Base-by-base conservation (phyloP, 2,329 filamentous ascomycete genomes). In the Trichoderma asperellum region DNA sequence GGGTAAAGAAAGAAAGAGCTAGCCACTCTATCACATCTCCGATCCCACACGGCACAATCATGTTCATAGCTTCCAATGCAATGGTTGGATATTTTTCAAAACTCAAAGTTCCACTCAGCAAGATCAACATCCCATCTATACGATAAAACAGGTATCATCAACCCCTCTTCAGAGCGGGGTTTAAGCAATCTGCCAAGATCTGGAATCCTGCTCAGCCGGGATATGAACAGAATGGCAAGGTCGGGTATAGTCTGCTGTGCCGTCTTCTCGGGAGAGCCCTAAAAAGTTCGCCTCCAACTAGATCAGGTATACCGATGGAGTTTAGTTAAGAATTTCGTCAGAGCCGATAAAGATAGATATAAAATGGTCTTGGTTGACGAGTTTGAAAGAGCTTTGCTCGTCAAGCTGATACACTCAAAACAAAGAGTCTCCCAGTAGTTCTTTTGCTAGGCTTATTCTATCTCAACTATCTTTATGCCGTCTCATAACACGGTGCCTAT, bases 101-200 rank as follows among this genome's bases (percentile, higher is more conserved):
- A 62, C 43, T 53, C 47, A 63, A 63, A 63, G 59, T 53, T 63
- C 60, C 60, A 63, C 60, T 53, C 21, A 29, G 49, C 32, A 16
- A 63, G 43, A 63, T 53, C 47, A 47, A 63, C 60, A 24, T 53
- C 60, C 21, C 16, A 52, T 49, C 29, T 37, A 63, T 63, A 55
- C 32, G 60, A 40, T 37, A 37, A 10, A 34, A 16, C 4, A 29
- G 37, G 40, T 18, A 55, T 61, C 12, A 27, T 37, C 43, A 53
- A 29, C 47, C 47, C 47, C 47, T 63, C 60, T 29, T 55, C 11
- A n/a, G 47, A 52, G 60, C 47, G 47, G 60, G 47, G 60, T 55
- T 40, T 18, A 18, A 55, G 43, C 6, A 35, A 18, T 21, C 16
- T 55, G 35, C 14, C 34, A 40, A 24, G 47, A 53, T 63, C 60